phyloP scores from a whole-genome alignment of 2,329 filamentous ascomycete species.

The Dothideomycetes sp. region DNA sequence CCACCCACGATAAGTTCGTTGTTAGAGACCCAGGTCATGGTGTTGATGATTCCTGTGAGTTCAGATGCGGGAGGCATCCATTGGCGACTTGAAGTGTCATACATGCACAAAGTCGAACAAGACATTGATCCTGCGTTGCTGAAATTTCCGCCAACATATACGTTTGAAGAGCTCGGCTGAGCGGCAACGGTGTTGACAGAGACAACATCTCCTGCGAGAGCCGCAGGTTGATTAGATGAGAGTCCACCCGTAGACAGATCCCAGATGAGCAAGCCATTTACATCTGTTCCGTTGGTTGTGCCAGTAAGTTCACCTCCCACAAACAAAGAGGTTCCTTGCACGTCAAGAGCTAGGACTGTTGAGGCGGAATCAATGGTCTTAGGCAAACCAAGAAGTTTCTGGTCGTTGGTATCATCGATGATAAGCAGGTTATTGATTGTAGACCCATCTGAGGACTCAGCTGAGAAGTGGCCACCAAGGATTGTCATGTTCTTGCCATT shows the following conservation, averaged over 20 bases:
- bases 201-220: constrained; percentile 59
- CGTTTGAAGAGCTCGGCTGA: constrained; percentile 58
- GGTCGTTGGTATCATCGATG: constrained; percentile 63
- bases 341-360: constrained; percentile 62
- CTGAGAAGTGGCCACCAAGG: constrained; percentile 76
- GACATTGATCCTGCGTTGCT: constrained; percentile 70
- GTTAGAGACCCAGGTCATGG: constrained; percentile 67
- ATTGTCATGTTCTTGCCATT: constrained; percentile 72
- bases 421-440: constrained; percentile 71
- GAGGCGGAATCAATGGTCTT: constrained; percentile 60
- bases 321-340: constrained; percentile 61
- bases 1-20: constrained; percentile 69
- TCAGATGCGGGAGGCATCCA: constrained; percentile 74
- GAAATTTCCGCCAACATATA: constrained; percentile 84
- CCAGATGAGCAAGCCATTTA: constrained; percentile 73
- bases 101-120: constrained; percentile 75
- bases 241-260: constrained; percentile 60
- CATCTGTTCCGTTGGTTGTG: constrained; percentile 48
- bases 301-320: constrained; percentile 76
- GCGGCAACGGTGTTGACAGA: constrained; percentile 69
- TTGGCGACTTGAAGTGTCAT: constrained; percentile 58
- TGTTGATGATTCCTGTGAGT: constrained; percentile 59
- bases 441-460: constrained; percentile 58
- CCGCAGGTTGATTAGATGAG: constrained; percentile 59
- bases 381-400: constrained; percentile 60